Base-by-base conservation (phyloP, 2,329 filamentous ascomycete species). In the Leptographium wingfieldii region DNA sequence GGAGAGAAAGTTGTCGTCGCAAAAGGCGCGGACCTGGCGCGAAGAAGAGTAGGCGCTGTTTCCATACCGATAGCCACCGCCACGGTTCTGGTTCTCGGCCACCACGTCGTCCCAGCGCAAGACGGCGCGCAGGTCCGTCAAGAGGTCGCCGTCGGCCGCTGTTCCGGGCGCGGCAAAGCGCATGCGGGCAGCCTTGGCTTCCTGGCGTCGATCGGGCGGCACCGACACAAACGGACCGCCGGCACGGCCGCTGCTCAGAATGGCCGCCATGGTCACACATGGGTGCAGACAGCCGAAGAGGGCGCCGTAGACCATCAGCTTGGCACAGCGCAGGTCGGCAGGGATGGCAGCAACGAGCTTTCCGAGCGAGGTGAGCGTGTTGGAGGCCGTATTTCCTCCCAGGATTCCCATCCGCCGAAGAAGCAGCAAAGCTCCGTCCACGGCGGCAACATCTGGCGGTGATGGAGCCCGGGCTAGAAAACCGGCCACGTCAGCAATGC, bases 311-410 rank as follows among this genome's bases (percentile, higher is more conserved):
- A 99, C 89, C 80, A 99, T 90, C 40, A 99, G 80, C 73, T 99
- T 99, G 54, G 89, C 90, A 70, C 91, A 95, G 33, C 92, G 85
- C 55, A 99, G 79, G 69, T 99, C 94, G 0, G 92, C 90, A 1
- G 94, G 94, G 57, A 99, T 91, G 83, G 95, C 90, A 22, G 92
- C 88, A n/a, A 99, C 78, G 73, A 97, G 94, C 58, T 88, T 85
- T 48, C 94, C 94, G 55, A 99, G 84, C 3, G 92, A 91, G 0
- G 94, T 97, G 49, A 99, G 79, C 67, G 33, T 35, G 33, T 35
- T 35, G 31, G 31, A 9, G 33, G 5, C 9, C 9, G 33, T 11
- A 1, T 35, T 57, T 53, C 89, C 89, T 66, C 94, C 89, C 16
- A 97, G 78, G 0, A 92, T 92, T 35, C 94, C 94, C 79, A 99